These are phyloP conservation scores for Aspergillus uvarum DNA, from an alignment of 2,329 filamentous ascomycete species.

Conservation along the genomic window DNA sequence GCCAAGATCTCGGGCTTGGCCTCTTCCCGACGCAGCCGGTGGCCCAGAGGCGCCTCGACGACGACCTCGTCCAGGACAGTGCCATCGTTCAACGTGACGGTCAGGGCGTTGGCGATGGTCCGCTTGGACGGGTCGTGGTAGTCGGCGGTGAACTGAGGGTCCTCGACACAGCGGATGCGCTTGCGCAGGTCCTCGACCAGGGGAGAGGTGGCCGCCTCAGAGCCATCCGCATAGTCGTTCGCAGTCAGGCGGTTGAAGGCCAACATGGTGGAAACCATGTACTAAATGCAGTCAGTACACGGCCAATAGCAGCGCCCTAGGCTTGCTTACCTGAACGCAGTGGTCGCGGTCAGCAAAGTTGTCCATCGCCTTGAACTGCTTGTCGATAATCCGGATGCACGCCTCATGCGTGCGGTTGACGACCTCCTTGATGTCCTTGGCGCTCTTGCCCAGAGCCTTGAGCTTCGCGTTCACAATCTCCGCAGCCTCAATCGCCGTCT, in stretches of 20 bases:
- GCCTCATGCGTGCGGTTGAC: constrained; percentile 97
- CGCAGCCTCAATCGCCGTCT: constrained; percentile 94
- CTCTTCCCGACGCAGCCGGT: constrained; percentile 87
- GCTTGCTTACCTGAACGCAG: constrained; percentile 72
- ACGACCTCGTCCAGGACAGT: constrained; percentile 86
- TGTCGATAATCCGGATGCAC: constrained; percentile 98
- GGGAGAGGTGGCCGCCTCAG: constrained; percentile 84
- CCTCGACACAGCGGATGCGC: constrained; percentile 95
- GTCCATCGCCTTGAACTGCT: constrained; percentile 99
- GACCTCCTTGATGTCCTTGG: constrained; percentile 88
- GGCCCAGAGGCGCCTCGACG: constrained; percentile 91
- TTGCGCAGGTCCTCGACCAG: constrained; percentile 88
- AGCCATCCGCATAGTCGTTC: constrained; percentile 87
- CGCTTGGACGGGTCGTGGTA: constrained; percentile 93
- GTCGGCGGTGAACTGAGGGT: constrained; percentile 88
- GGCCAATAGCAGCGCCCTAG: neutral
- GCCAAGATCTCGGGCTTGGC: constrained; percentile 94
- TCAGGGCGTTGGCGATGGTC: constrained; percentile 95
- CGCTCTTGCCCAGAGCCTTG: constrained; percentile 80
- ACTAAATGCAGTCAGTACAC: constrained; percentile 47
- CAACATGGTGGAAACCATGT: constrained; percentile 98
- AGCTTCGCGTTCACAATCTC: constrained; percentile 84
- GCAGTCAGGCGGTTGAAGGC: constrained; percentile 91
- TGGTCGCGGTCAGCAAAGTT: constrained; percentile 99
- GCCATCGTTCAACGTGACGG: constrained; percentile 91